Evolutionary conservation across 345 rosid genomes (phyloP).

Genomic region (Raphanus sativus): DNA sequence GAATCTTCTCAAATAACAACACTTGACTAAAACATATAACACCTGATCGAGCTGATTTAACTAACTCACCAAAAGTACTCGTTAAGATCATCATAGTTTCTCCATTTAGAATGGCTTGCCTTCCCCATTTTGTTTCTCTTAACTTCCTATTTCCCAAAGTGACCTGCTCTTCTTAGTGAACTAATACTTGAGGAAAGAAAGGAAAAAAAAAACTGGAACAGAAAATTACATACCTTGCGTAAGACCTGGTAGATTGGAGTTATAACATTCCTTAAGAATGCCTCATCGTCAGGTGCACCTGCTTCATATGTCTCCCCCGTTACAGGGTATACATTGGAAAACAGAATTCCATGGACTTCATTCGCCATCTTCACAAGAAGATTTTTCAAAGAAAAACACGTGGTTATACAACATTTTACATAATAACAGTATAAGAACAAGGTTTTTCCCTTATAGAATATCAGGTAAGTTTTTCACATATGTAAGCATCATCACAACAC

Average conservation of each 20-base stretch:
- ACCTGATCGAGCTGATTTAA: slow-evolving; percentile 18
- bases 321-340: slow-evolving; percentile 52
- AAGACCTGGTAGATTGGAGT: slow-evolving; percentile 76
- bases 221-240: slow-evolving; percentile 54
- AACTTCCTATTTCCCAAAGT: slow-evolving; percentile 65
- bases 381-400: background rate
- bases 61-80: slow-evolving; percentile 89
- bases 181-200: background rate
- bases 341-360: slow-evolving; percentile 58
- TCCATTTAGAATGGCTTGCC: slow-evolving; percentile 96
- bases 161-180: slow-evolving; percentile 10
- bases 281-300: slow-evolving; percentile 66
- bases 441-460: slow-evolving; percentile 2
- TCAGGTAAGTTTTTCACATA: background rate
- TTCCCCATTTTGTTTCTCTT: slow-evolving; percentile 76
- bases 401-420: slow-evolving; percentile 19
- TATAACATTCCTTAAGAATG: slow-evolving; percentile 75
- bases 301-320: slow-evolving; percentile 52
- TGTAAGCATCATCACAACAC: slow-evolving; percentile 21
- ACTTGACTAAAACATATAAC: slow-evolving; percentile 13
- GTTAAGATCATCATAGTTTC: slow-evolving; percentile 95
- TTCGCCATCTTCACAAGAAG: slow-evolving; percentile 70
- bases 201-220: background rate
- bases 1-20: slow-evolving; percentile 16
- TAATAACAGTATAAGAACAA: slow-evolving; percentile 10